phyloP scores from a whole-genome alignment of 2,329 filamentous ascomycete genomes.

The Beauveria caledonica region DNA sequence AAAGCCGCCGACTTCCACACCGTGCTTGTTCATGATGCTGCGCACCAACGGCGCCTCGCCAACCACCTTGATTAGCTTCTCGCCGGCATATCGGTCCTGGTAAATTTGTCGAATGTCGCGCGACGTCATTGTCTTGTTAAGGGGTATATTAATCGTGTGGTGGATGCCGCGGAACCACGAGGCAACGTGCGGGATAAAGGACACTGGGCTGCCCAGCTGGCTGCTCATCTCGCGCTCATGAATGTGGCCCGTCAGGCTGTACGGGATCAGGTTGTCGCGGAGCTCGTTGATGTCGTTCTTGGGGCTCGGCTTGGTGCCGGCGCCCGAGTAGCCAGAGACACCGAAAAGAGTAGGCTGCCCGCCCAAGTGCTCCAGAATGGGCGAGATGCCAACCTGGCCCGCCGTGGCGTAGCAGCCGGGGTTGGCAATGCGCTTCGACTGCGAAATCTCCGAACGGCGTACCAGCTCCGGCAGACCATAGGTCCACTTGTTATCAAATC shows the following conservation, averaged over 20 bases:
- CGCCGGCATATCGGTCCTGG: conserved; percentile 91
- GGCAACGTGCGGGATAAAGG: conserved; percentile 78
- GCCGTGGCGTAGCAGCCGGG: conserved; percentile 95
- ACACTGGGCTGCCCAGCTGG: conserved; percentile 67
- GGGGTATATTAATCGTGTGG: conserved; percentile 82
- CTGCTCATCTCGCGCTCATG: conserved; percentile 85
- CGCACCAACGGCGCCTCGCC: conserved; percentile 84
- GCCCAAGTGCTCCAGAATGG: conserved; percentile 67
- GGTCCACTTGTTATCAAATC: conserved; percentile 78
- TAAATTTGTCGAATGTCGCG: conserved; percentile 91
- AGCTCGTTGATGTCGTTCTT: conserved; percentile 88
- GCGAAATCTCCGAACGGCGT: conserved; percentile 65
- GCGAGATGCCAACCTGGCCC: conserved; percentile 82
- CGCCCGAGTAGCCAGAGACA: conserved; percentile 88
- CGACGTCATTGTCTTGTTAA: conserved; percentile 78
- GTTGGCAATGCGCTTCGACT: conserved; percentile 80
- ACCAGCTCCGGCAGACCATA: conserved; percentile 87
- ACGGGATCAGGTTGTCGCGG: conserved; percentile 81
- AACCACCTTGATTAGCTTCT: conserved; percentile 87
- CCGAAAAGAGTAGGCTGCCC: conserved; percentile 80
- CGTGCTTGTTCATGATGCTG: conserved; percentile 75
- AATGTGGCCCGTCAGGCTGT: conserved; percentile 72
- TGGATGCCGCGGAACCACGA: conserved; percentile 95
- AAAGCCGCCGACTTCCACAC: conserved; percentile 90
- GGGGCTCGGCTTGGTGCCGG: conserved; percentile 85